A percentile compares a stretch with the other conserved stretches of the same genome.
Evolutionary conservation across 2,329 filamentous ascomycete species (phyloP).

Genomic region (Talaromyces amestolkiae): DNA sequence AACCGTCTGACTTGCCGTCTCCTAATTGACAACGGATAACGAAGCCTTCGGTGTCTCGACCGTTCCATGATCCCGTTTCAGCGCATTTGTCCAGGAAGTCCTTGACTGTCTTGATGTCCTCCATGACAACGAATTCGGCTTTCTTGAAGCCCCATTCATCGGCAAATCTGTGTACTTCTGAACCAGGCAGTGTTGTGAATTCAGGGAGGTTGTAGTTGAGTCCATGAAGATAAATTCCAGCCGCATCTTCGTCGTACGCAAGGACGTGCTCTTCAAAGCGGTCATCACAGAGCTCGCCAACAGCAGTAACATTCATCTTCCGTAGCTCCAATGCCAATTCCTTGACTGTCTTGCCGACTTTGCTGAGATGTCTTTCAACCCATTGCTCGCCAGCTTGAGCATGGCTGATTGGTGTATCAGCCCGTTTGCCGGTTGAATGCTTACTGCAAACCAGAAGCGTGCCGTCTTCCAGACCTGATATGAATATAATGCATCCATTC

Average conservation of each 20-base stretch:
- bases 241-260: conserved; percentile 75
- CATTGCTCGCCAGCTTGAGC: conserved; percentile 78
- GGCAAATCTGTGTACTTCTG: conserved; percentile 84
- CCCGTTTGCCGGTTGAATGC: conserved; percentile 84
- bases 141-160: conserved; percentile 92
- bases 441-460: conserved; percentile 97
- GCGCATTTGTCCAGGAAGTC: conserved; percentile 79
- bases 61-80: conserved; percentile 84
- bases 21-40: conserved; percentile 82
- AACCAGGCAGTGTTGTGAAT: conserved; percentile 81
- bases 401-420: conserved; percentile 72
- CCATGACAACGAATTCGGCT: conserved; percentile 73
- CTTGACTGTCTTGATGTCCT: conserved; percentile 72
- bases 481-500: conserved; percentile 99
- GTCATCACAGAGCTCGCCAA: conserved; percentile 95
- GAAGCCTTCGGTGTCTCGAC: conserved; percentile 93
- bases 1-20: conserved; percentile 52
- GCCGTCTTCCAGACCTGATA: conserved; percentile 84
- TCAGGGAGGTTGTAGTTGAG: conserved; percentile 93
- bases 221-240: conserved; percentile 91
- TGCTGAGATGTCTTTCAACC: conserved; percentile 74
- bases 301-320: conserved; percentile 82
- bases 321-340: conserved; percentile 76
- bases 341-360: conserved; percentile 71
- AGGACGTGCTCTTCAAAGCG: conserved; percentile 95